These are phyloP conservation scores for Phialocephala sp. DNA, from an alignment of 2,329 filamentous ascomycete species.

Conservation along the genomic window DNA sequence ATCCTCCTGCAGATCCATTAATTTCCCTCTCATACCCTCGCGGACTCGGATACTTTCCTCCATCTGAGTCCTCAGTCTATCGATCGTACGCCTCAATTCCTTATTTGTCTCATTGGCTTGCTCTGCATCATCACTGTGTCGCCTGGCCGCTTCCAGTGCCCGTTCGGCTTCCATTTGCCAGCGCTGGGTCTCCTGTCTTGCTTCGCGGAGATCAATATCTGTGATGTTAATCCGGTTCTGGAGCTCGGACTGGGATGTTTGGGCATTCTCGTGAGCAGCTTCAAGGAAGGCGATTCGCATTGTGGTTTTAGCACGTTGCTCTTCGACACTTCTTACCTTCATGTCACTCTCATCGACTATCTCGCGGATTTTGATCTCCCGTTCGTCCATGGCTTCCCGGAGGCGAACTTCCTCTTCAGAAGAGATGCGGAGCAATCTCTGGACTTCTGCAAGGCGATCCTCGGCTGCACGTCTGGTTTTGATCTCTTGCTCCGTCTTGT, in stretches of 20 bases:
- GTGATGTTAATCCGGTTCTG: conserved; percentile 59
- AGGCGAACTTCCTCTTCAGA: conserved; percentile 76
- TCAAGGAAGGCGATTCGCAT: conserved; percentile 72
- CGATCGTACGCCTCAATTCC: conserved; percentile 74
- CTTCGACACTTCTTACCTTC: conserved; percentile 65
- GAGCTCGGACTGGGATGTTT: conserved; percentile 60
- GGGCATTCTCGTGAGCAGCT: conserved; percentile 64
- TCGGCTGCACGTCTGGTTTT: conserved; percentile 69
- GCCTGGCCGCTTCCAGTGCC: conserved; percentile 66
- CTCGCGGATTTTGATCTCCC: conserved; percentile 69
- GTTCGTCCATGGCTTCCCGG: conserved; percentile 70
- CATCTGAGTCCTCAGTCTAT: conserved; percentile 76
- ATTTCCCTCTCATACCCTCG: conserved; percentile 82
- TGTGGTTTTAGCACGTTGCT: conserved; percentile 57
- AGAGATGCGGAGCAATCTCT: conserved; percentile 69
- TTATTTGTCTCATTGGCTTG: conserved; percentile 67
- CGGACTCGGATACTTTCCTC: conserved; percentile 86
- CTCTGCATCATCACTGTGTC: conserved; percentile 64
- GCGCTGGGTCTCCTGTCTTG: conserved; percentile 62
- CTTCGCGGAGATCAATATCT: conserved; percentile 61
- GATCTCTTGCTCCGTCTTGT: conserved; percentile 68
- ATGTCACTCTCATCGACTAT: conserved; percentile 73
- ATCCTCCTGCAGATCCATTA: conserved; percentile 84
- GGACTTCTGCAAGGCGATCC: conserved; percentile 74
- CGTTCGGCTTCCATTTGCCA: conserved; percentile 68